A percentile compares a stretch with the other conserved stretches of the same genome.
Evolutionary conservation across 2,329 filamentous ascomycete species (phyloP).

Genomic region (Arachnopeziza araneosa): DNA sequence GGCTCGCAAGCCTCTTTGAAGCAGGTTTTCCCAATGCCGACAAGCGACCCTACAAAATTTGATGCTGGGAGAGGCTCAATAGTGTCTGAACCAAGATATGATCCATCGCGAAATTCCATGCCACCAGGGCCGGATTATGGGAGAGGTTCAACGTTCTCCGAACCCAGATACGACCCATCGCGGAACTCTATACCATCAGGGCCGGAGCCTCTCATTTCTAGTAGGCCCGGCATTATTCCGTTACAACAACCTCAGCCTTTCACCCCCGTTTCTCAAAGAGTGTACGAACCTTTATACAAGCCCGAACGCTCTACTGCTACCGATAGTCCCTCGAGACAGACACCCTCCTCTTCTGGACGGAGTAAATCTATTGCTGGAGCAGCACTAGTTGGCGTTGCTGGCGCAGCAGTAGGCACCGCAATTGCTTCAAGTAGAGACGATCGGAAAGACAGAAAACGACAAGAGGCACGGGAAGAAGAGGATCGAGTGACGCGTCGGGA

Average conservation of each 20-base stretch:
- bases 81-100: conserved; percentile 34
- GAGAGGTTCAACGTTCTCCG: conserved; percentile 44
- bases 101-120: background rate
- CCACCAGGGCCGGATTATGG: conserved; percentile 15
- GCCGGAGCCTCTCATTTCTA: conserved; percentile 25
- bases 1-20: conserved; percentile 43
- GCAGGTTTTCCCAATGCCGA: conserved; percentile 60
- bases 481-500: conserved; percentile 9
- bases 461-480: conserved; percentile 15
- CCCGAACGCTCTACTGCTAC: conserved; percentile 22
- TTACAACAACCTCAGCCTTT: conserved; percentile 77
- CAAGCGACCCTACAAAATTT: conserved; percentile 57
- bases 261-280: conserved; percentile 61
- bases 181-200: background rate
- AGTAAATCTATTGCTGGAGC: conserved; percentile 37
- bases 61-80: conserved; percentile 50
- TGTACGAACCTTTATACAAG: conserved; percentile 50
- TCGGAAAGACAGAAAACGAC: conserved; percentile 20
- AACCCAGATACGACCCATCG: conserved; percentile 21
- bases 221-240: conserved; percentile 53
- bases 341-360: conserved; percentile 31
- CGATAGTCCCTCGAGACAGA: conserved; percentile 19
- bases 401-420: conserved; percentile 44
- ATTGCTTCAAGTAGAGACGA: conserved; percentile 34
- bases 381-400: conserved; percentile 44